These are phyloP conservation scores for Panicum miliaceum DNA, from an alignment of 176 grass and related monocot species.

Conservation along the genomic window DNA sequence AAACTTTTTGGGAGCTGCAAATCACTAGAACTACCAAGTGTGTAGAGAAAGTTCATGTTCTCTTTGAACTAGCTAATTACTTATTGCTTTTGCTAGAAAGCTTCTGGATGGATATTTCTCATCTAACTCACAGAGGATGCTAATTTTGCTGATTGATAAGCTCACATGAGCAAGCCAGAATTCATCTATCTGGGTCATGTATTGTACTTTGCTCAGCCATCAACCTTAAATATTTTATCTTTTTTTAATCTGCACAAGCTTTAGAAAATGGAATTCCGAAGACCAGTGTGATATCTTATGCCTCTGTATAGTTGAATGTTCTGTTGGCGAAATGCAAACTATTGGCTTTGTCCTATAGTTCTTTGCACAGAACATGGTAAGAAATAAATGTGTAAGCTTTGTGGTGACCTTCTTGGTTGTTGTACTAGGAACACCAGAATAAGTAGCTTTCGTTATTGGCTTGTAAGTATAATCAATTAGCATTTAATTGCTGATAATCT, in stretches of 20 bases:
- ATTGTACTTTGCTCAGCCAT: conserved; percentile 25
- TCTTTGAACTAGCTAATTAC: conserved; percentile 12
- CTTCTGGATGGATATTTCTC: neutral
- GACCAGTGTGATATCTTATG: conserved; percentile 5
- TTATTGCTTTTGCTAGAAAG: conserved; percentile 24
- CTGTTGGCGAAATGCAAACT: conserved; percentile 1
- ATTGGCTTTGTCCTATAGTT: neutral
- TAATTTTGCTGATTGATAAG: conserved; percentile 23
- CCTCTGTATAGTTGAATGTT: conserved; percentile 15
- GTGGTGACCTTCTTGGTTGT: conserved; percentile 8
- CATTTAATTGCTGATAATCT: conserved; percentile 3
- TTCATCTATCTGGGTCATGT: neutral
- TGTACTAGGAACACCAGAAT: conserved; percentile 9
- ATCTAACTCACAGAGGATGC: neutral
- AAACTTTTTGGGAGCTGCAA: neutral
- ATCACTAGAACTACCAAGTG: neutral
- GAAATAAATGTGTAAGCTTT: conserved; percentile 30
- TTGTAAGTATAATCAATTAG: conserved; percentile 19
- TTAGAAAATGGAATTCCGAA: conserved; percentile 19
- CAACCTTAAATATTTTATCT: neutral
- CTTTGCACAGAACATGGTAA: neutral
- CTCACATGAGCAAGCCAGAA: conserved; percentile 19
- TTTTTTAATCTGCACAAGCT: neutral
- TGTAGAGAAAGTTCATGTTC: neutral
- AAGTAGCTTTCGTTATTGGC: neutral